Percentiles rank a stretch among this genome's conserved stretches.
Evolutionary conservation across 495 filamentous ascomycete genomes (phyloP).

Genomic region (Penicillium canescens): DNA sequence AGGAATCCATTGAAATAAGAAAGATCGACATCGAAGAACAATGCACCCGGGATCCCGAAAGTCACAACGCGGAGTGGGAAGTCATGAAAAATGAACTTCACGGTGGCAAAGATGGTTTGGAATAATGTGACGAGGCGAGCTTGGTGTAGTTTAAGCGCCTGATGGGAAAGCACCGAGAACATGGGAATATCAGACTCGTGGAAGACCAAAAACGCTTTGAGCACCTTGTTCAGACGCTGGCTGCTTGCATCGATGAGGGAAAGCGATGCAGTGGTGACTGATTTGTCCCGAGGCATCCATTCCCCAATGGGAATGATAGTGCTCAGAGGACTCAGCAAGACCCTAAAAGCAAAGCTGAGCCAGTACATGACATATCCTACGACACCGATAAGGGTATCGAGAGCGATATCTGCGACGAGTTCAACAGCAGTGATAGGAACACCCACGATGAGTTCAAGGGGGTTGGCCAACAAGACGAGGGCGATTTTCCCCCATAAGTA

Average conservation of each 20-base stretch:
- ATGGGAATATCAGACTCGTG: constrained; percentile 58
- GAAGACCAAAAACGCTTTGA: constrained; percentile 44
- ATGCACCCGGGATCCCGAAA: constrained; percentile 20
- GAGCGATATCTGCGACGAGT: constrained; percentile 66
- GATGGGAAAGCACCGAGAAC: constrained; percentile 63
- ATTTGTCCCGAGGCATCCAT: constrained; percentile 37
- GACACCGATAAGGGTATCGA: constrained; percentile 60
- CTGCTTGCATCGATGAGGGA: constrained; percentile 50
- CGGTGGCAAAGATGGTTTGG: constrained; percentile 14
- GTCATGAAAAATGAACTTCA: constrained; percentile 40
- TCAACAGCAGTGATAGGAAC: constrained; percentile 71
- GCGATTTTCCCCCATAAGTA: constrained; percentile 87
- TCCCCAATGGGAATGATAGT: constrained; percentile 42
- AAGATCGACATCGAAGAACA: constrained; percentile 18
- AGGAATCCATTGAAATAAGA: constrained; percentile 14
- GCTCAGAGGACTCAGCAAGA: constrained; percentile 45
- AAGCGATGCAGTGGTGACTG: constrained; percentile 45
- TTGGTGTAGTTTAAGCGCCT: constrained; percentile 53
- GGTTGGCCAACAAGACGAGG: constrained; percentile 77
- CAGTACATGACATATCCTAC: constrained; percentile 58
- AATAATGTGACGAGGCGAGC: constrained; percentile 33
- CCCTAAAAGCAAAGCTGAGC: constrained; percentile 43
- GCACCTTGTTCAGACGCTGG: constrained; percentile 43
- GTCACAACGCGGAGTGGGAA: constrained; percentile 38
- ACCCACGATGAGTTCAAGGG: constrained; percentile 64